phyloP scores from a whole-genome alignment of 2,329 filamentous ascomycete species.

The Endoconidiophora polonica region DNA sequence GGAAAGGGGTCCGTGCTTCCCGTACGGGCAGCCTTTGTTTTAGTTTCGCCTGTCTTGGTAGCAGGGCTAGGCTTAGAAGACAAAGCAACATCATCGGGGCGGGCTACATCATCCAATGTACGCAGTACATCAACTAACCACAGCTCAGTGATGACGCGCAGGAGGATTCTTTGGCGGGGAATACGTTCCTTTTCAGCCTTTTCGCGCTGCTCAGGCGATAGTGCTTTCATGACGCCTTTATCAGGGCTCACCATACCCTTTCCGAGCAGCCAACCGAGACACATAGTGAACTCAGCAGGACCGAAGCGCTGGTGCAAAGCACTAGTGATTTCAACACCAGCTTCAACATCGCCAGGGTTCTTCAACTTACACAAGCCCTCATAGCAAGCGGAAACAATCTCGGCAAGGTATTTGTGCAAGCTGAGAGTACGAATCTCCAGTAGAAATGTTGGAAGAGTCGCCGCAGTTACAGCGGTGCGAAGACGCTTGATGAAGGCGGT shows the following conservation, averaged over 20 bases:
- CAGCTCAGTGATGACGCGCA: conserved; percentile 84
- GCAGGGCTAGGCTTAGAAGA: conserved; percentile 29
- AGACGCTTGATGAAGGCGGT: conserved; percentile 95
- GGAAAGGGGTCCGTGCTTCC: conserved; percentile 80
- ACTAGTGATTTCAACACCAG: conserved; percentile 82
- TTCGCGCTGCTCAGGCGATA: conserved; percentile 69
- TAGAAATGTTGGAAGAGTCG: conserved; percentile 68
- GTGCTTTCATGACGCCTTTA: conserved; percentile 60
- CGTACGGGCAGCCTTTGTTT: conserved; percentile 38
- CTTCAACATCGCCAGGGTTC: conserved; percentile 76
- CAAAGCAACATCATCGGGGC: conserved; percentile 46
- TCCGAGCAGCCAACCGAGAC: conserved; percentile 81
- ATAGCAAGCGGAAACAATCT: conserved; percentile 90
- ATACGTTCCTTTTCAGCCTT: conserved; percentile 92
- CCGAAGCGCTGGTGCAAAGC: conserved; percentile 94
- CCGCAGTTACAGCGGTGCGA: conserved; percentile 69
- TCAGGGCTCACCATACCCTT: conserved; percentile 85
- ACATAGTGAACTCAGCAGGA: conserved; percentile 74
- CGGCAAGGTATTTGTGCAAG: conserved; percentile 89
- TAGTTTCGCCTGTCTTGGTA: conserved; percentile 44
- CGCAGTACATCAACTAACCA: conserved; percentile 84
- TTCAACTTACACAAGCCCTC: conserved; percentile 88
- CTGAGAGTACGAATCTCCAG: conserved; percentile 82
- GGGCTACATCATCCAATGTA: conserved; percentile 53
- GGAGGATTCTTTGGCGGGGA: conserved; percentile 64